phyloP scores from a whole-genome alignment of 257 asterid genomes.

The Przewalskia tangutica region DNA sequence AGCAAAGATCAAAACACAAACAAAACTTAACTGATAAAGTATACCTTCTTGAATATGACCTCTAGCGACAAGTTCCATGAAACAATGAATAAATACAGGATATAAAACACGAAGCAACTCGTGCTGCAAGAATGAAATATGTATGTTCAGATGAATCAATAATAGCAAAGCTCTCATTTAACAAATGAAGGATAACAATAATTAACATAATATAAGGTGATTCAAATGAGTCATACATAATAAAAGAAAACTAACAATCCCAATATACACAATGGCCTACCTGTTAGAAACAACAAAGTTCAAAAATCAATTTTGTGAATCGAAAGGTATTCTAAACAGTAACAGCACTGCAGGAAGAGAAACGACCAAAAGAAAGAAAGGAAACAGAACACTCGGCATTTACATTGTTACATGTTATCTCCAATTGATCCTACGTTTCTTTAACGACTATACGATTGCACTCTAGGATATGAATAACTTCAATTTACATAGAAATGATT shows the following conservation, averaged over 20 bases:
- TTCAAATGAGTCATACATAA: background rate
- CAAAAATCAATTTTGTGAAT: background rate
- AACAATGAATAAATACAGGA: conserved; percentile 92
- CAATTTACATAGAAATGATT: background rate
- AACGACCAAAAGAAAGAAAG: background rate
- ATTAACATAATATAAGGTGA: background rate
- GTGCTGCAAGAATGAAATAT: conserved; percentile 37
- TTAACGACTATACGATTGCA: background rate
- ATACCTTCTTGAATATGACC: conserved; percentile 93
- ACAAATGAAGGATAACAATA: background rate
- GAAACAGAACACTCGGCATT: background rate
- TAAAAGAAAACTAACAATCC: background rate
- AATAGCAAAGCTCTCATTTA: background rate
- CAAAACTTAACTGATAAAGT: background rate
- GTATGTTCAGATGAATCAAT: background rate
- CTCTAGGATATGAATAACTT: background rate
- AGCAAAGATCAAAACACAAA: background rate
- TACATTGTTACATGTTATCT: background rate
- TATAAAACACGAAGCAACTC: conserved; percentile 96
- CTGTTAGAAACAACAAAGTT: background rate
- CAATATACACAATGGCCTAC: background rate
- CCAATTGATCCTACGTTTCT: background rate
- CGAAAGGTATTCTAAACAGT: background rate
- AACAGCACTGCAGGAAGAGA: background rate
- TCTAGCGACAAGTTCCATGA: conserved; percentile 94